A percentile compares a stretch with the other conserved stretches of the same genome.
These are phyloP conservation scores for Acacia concinna DNA, from an alignment of 331 rosid genomes.

Conservation along the genomic window DNA sequence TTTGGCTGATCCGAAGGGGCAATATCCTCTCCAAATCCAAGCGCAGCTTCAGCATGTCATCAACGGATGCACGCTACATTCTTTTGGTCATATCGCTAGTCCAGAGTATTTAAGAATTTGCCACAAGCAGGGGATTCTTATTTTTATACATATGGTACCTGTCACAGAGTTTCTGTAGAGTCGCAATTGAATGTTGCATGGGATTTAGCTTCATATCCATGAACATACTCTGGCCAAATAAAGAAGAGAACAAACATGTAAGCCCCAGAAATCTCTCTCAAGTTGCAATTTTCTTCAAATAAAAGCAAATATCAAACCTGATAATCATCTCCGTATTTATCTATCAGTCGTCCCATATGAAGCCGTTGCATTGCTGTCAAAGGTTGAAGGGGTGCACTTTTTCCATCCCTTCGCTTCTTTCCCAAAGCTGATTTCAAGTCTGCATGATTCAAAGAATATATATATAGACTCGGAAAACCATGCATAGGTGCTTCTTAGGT, in stretches of 20 bases:
- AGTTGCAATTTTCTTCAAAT: not conserved
- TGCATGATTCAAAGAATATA: slow-evolving; percentile 31
- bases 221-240: slow-evolving; percentile 68
- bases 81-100: not conserved
- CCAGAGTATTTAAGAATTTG: slow-evolving; percentile 16
- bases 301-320: slow-evolving; percentile 44
- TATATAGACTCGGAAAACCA: not conserved
- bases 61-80: not conserved
- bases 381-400: slow-evolving; percentile 58
- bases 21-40: not conserved
- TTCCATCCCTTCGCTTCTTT: slow-evolving; percentile 82
- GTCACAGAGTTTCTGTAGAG: slow-evolving; percentile 76
- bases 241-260: not conserved
- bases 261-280: slow-evolving; percentile 3
- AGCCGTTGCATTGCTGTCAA: slow-evolving; percentile 71
- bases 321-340: slow-evolving; percentile 67
- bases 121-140: slow-evolving; percentile 55
- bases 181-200: slow-evolving; percentile 83
- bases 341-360: slow-evolving; percentile 59
- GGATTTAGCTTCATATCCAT: slow-evolving; percentile 80
- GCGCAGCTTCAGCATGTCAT: not conserved
- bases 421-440: slow-evolving; percentile 85
- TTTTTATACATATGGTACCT: slow-evolving; percentile 55
- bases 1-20: not conserved
- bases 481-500: not conserved